phyloP scores from a whole-genome alignment of 164 flowering plant species.

The Malania oleifera region DNA sequence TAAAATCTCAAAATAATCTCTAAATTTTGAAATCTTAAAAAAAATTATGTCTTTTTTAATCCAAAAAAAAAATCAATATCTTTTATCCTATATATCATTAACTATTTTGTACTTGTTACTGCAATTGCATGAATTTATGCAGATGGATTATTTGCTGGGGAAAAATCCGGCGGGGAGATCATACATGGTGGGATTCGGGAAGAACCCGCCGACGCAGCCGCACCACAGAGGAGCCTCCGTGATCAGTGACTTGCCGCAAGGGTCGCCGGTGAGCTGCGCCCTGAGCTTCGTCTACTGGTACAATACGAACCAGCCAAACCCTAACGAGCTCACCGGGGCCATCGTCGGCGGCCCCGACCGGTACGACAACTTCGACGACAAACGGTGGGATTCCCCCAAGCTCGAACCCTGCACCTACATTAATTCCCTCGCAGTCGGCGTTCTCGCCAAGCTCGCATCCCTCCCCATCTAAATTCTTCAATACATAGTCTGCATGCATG shows the following conservation, averaged over 20 bases:
- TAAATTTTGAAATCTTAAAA: too few relatives aligned
- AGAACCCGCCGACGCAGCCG: conserved; percentile 59
- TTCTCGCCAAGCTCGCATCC: conserved; percentile 36
- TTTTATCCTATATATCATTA: too few relatives aligned
- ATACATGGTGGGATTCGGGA: conserved; percentile 91
- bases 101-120: too few relatives aligned
- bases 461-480: not conserved
- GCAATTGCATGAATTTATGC: conserved; percentile 14
- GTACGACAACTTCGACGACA: conserved; percentile 57
- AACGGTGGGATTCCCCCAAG: conserved; percentile 42
- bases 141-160: conserved; percentile 89
- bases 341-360: conserved; percentile 86
- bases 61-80: too few relatives aligned
- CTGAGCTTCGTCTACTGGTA: conserved; percentile 62
- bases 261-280: conserved; percentile 38
- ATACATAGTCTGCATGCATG: not conserved
- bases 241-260: conserved; percentile 20
- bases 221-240: conserved; percentile 94
- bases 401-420: conserved; percentile 76
- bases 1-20: too few relatives aligned
- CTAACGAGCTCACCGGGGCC: conserved; percentile 88
- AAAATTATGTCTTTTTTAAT: too few relatives aligned
- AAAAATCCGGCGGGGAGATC: conserved; percentile 63
- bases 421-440: conserved; percentile 52
- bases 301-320: conserved; percentile 42